Evolutionary conservation across 2,329 filamentous ascomycete species (phyloP).

Genomic region (Monosporascus cannonballus): DNA sequence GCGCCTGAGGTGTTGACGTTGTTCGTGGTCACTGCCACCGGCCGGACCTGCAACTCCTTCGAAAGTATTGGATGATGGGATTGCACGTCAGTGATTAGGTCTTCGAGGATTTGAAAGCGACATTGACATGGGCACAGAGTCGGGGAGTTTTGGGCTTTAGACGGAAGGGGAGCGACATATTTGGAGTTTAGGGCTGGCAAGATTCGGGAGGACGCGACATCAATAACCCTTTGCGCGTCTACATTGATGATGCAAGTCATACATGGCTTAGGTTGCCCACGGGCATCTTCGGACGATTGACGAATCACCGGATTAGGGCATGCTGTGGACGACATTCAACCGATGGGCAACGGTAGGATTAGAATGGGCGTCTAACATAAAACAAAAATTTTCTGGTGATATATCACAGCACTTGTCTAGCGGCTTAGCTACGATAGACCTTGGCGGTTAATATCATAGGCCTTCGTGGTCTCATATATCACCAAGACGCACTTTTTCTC

Average conservation of each 20-base stretch:
- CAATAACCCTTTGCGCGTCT: neutral
- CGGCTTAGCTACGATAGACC: conserved; percentile 8
- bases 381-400: conserved; percentile 20
- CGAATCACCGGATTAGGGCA: neutral
- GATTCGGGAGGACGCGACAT: neutral
- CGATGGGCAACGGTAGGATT: neutral
- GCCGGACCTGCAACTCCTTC: conserved; percentile 4
- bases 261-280: neutral
- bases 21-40: conserved; percentile 13
- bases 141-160: neutral
- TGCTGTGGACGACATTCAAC: conserved; percentile 5
- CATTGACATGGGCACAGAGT: neutral
- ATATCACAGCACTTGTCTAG: conserved; percentile 16
- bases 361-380: conserved; percentile 1
- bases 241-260: neutral
- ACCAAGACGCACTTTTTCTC: conserved; percentile 6
- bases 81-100: too few relatives aligned
- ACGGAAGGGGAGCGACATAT: neutral
- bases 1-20: conserved; percentile 11
- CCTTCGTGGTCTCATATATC: conserved; percentile 21
- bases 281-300: conserved; percentile 1
- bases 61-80: too few relatives aligned
- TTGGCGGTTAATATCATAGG: conserved; percentile 19
- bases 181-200: neutral
- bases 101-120: neutral